phyloP scores from a whole-genome alignment of 73 alveolate species.

The Paramecium sexaurelia region DNA sequence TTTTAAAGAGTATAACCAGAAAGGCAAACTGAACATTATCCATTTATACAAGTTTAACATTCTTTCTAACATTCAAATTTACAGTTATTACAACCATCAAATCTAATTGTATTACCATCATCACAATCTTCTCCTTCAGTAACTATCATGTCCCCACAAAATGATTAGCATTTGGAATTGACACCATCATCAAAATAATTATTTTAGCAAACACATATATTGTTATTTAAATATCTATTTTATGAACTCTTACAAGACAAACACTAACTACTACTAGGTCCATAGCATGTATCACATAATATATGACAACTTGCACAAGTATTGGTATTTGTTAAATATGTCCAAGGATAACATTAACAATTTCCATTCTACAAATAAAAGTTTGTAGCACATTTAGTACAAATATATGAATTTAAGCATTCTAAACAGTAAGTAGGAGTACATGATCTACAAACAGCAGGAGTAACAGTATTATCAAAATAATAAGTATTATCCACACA shows the following conservation, averaged over 20 bases:
- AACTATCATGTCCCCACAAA: neutral
- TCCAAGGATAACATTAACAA: neutral
- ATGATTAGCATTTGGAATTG: neutral
- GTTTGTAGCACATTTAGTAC: neutral
- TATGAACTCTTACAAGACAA: neutral
- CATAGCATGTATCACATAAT: neutral
- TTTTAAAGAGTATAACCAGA: neutral
- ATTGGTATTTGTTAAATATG: neutral
- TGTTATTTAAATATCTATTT: neutral
- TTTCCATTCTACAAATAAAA: neutral
- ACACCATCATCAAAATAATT: neutral
- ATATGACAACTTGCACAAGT: neutral
- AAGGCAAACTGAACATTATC: neutral
- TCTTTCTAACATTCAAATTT: constrained; percentile 65
- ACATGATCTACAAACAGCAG: neutral
- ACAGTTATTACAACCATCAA: constrained; percentile 79
- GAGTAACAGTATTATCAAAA: neutral
- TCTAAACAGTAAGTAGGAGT: neutral
- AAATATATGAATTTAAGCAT: neutral
- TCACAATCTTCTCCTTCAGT: constrained; percentile 72
- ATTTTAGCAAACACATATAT: neutral
- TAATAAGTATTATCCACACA: neutral
- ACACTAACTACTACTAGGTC: neutral
- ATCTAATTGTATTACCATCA: constrained; percentile 74
- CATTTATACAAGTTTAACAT: constrained; percentile 67